Evolutionary conservation across 371 early-diverging fungal species (phyloP), one percentile per base, ranked within the genome.

Genomic region (Basidiobolus meristosporus): DNA sequence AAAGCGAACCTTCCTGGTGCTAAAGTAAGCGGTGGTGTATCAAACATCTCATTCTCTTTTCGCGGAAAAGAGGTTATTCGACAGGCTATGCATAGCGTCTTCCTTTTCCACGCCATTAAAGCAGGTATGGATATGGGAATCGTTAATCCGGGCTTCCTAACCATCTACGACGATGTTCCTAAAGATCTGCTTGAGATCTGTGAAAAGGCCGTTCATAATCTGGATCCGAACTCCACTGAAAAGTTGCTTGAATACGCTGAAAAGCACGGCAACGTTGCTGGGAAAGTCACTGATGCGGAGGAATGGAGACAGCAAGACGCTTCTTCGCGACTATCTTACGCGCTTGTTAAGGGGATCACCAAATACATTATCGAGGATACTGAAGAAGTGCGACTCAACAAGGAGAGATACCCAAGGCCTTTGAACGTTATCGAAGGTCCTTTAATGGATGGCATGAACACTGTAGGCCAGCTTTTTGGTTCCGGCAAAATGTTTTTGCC

Each of bases 91-190:
- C 90, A 91, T 62, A 73, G 77, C 41, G 92, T 91, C 12, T 91
- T 91, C 52, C 56, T 89, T 52, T 91, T 77, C 58, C 90, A 91
- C 48, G 70, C 90, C 14, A 84, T 86, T 53, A 68, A 79, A 53
- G 86, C 67, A 12, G 90, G 90, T 34, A 81, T 91, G 82, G 90
- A 88, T 55, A 90, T 91, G 92, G 92, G 90, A 48, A 91, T 91
- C 43, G 92, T 91, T 48, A 90, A 90, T 55, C 84, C 90, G 7
- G 92, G 90, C 46, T 79, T 80, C 65, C 63, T 90, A 61, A 81
- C 89, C 18, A 85, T 88, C 39, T 90, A 91, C 46, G 88, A 87
- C 50, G 90, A 90, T 38, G 85, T 91, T 36, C 86, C 86, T 46
- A 84, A 87, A 59, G 89, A 90, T 51, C 58, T 91, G 38, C 54